phyloP scores from a whole-genome alignment of 208 protist genomes.

The Wallacemonas sp. region DNA sequence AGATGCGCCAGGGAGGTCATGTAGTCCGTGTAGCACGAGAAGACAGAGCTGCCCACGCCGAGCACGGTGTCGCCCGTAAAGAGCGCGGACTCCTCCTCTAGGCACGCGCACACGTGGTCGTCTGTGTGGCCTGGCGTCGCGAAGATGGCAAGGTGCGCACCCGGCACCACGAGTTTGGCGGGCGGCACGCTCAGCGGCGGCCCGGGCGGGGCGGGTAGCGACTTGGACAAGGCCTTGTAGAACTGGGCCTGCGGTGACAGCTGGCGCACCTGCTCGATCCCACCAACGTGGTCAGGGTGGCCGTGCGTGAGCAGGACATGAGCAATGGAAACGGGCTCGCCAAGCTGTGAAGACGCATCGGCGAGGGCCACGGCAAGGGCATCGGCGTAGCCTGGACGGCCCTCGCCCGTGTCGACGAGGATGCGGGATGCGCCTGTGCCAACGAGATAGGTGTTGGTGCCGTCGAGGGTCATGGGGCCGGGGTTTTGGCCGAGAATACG shows the following conservation, averaged over 20 bases:
- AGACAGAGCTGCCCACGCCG: slow-evolving; percentile 59
- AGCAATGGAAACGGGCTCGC: slow-evolving; percentile 36
- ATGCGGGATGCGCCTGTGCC: slow-evolving; percentile 45
- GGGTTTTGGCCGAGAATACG: slow-evolving; percentile 78
- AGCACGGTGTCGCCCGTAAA: slow-evolving; percentile 74
- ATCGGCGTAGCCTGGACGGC: slow-evolving; percentile 34
- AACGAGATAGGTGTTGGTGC: slow-evolving; percentile 75
- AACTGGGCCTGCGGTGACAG: slow-evolving; percentile 44
- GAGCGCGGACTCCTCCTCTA: slow-evolving; percentile 55
- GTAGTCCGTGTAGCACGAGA: slow-evolving; percentile 62
- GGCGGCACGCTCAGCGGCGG: slow-evolving; percentile 28
- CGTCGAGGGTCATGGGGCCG: slow-evolving; percentile 63
- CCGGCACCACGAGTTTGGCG: slow-evolving; percentile 32
- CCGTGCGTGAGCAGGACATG: slow-evolving; percentile 71
- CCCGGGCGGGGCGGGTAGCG: slow-evolving; percentile 26
- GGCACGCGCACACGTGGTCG: slow-evolving; percentile 54
- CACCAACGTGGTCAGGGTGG: slow-evolving; percentile 72
- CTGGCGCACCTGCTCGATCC: slow-evolving; percentile 35
- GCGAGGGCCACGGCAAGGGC: slow-evolving; percentile 32
- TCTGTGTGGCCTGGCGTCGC: slow-evolving; percentile 71
- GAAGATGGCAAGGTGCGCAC: slow-evolving; percentile 47
- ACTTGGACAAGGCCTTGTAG: slow-evolving; percentile 47
- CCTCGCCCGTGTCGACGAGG: slow-evolving; percentile 70
- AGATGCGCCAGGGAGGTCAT: slow-evolving; percentile 48
- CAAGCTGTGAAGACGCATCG: slow-evolving; percentile 26